phyloP scores from a whole-genome alignment of 1,284 basidiomycete genomes.

The Takashimella tepidaria region DNA sequence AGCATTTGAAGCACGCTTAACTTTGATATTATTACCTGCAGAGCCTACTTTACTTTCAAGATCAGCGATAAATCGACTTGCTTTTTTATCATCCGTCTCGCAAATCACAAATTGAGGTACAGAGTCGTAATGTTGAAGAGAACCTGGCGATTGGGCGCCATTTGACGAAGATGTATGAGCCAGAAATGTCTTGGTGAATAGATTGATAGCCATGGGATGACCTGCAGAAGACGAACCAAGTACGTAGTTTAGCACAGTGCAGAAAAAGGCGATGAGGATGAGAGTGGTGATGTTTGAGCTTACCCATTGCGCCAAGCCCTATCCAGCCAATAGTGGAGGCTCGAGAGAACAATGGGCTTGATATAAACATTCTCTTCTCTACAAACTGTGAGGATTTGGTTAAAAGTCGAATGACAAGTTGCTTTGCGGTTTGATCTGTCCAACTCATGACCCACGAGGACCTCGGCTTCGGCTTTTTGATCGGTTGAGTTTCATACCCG shows the following conservation, averaged over 20 bases:
- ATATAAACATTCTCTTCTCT: conserved; percentile 37
- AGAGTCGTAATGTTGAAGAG: background rate
- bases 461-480: too few species aligned
- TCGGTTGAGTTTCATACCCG: too few species aligned
- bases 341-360: conserved; percentile 22
- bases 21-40: background rate
- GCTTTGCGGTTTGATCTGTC: too few species aligned
- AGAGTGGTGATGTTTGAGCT: conserved; percentile 7
- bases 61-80: conserved; percentile 24
- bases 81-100: conserved; percentile 34
- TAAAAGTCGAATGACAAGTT: too few species aligned
- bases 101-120: conserved; percentile 37
- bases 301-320: conserved; percentile 45
- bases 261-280: background rate
- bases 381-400: too few species aligned
- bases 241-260: background rate
- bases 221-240: conserved; percentile 16
- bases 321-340: conserved; percentile 41
- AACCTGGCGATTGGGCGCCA: background rate
- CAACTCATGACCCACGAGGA: too few species aligned
- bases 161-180: conserved; percentile 10
- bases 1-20: background rate
- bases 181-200: conserved; percentile 39
- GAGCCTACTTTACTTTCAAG: conserved; percentile 15
- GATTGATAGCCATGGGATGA: conserved; percentile 43